These are phyloP conservation scores for Argentina anserina DNA, from an alignment of 306 rosid genomes.

Conservation along the genomic window DNA sequence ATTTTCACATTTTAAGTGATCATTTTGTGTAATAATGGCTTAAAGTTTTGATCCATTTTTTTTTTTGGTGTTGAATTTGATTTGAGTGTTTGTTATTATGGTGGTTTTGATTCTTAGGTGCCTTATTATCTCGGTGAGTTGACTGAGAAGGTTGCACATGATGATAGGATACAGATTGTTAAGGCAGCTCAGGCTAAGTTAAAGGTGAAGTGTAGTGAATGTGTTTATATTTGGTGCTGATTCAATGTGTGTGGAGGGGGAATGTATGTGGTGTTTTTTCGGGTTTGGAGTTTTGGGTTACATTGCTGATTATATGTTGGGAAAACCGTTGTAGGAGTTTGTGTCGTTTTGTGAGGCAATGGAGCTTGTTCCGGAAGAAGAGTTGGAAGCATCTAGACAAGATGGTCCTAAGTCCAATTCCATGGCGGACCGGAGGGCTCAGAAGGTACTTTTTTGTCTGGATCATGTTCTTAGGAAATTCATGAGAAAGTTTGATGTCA, in stretches of 20 bases:
- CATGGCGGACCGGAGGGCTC: slow-evolving; percentile 76
- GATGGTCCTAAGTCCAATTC: slow-evolving; percentile 45
- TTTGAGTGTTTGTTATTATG: neutral
- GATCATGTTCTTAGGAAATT: no score
- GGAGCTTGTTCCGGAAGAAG: slow-evolving; percentile 87
- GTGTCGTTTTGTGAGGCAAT: slow-evolving; percentile 81
- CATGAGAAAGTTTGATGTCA: no score
- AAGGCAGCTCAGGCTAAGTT: slow-evolving; percentile 72
- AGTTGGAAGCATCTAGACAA: slow-evolving; percentile 46
- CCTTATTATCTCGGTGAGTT: slow-evolving; percentile 88
- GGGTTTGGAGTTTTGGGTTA: neutral
- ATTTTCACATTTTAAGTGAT: neutral
- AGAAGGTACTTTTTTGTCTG: slow-evolving; percentile 57
- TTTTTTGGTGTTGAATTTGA: neutral
- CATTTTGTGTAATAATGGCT: no score
- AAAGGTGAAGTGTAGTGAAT: slow-evolving; percentile 45
- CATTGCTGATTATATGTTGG: neutral
- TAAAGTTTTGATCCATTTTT: neutral
- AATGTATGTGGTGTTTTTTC: neutral
- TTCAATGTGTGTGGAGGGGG: neutral
- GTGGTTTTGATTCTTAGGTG: slow-evolving; percentile 47
- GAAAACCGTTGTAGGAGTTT: slow-evolving; percentile 57
- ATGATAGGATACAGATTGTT: slow-evolving; percentile 69
- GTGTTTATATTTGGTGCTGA: neutral
- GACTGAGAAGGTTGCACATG: slow-evolving; percentile 69